Evolutionary conservation across 2,329 filamentous ascomycete genomes (phyloP).

Genomic region (Penicillium verrucosum): DNA sequence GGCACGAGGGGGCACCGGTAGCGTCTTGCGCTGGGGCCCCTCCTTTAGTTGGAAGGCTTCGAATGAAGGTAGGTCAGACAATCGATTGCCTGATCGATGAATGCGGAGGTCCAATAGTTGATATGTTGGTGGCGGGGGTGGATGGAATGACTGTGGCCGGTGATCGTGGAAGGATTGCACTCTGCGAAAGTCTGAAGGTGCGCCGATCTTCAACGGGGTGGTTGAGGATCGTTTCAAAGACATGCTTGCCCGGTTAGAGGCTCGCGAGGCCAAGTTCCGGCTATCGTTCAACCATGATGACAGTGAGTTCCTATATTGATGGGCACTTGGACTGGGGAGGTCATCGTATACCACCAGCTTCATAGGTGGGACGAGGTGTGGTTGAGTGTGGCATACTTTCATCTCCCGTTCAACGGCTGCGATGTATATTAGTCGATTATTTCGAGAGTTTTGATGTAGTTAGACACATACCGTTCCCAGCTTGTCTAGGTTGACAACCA

Average conservation of each 20-base stretch:
- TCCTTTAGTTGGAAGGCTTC: constrained; percentile 37
- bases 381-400: constrained; percentile 46
- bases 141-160: constrained; percentile 6
- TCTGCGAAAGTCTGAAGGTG: constrained; percentile 43
- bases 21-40: constrained; percentile 23
- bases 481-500: constrained; percentile 21
- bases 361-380: constrained; percentile 47
- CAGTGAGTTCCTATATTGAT: constrained; percentile 34
- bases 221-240: constrained; percentile 35
- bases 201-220: constrained; percentile 39
- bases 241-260: constrained; percentile 43
- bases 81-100: constrained; percentile 42
- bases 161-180: constrained; percentile 28
- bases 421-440: constrained; percentile 16
- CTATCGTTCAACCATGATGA: constrained; percentile 42
- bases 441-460: neutral
- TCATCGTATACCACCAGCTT: constrained; percentile 44
- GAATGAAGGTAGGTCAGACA: constrained; percentile 47
- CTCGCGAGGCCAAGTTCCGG: constrained; percentile 36
- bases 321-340: constrained; percentile 34
- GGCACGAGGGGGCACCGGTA: constrained; percentile 33
- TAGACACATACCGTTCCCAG: constrained; percentile 7
- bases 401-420: constrained; percentile 44
- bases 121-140: constrained; percentile 26
- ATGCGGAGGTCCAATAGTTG: constrained; percentile 49